Evolutionary conservation across 805 yeast species (phyloP), one percentile per base, ranked within the genome.

Genomic region (Myxozyma vanderwaltii): DNA sequence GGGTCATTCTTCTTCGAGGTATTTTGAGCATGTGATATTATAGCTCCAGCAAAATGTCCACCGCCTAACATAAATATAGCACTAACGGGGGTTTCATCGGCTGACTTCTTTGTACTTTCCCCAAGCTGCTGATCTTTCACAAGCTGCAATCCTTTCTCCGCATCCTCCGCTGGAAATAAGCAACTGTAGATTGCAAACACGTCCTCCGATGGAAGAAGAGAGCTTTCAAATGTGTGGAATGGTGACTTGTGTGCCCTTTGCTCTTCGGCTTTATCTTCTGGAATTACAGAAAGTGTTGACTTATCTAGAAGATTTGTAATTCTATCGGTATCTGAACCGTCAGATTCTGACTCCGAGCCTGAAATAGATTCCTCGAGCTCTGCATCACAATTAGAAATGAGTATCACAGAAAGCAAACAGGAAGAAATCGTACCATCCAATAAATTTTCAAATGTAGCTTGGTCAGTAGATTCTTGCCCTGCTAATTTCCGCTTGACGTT

Each of bases 41-140:
- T 87, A 0, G 97, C 97, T 19, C 94, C 99, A 0, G 98, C 96
- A 77, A 94, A 94, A 75, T 94, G 97, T 43, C 99, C 99, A 45
- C 98, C 97, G 15, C 97, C 97, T 54, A 94, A 82, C 96, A 94
- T 89, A 66, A 94, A 82, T 12, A 94, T 72, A 0, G 96, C 96
- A 4, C 52, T 48, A 21, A 48, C 43, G 7, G 52, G 52, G n/a
- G 23, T 23, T 6, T 45, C 49, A 15, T 27, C 29, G 6, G 29
- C 3, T 2, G 27, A 10, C 10, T 13, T 8, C 27, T 41, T 24
- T n/a, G n/a, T n/a, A 13, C 23, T 24, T 13, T 21, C 15, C 15
- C 10, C 23, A 19, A 48, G 23, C 21, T 48, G 52, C 33, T 48
- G 44, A 21, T 46, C 19, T 27, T 31, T 46, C 4, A 46, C 31